Evolutionary conservation across 768 basidiomycete species (phyloP), one percentile per base, ranked within the genome.

Genomic region (Collybia nuda): DNA sequence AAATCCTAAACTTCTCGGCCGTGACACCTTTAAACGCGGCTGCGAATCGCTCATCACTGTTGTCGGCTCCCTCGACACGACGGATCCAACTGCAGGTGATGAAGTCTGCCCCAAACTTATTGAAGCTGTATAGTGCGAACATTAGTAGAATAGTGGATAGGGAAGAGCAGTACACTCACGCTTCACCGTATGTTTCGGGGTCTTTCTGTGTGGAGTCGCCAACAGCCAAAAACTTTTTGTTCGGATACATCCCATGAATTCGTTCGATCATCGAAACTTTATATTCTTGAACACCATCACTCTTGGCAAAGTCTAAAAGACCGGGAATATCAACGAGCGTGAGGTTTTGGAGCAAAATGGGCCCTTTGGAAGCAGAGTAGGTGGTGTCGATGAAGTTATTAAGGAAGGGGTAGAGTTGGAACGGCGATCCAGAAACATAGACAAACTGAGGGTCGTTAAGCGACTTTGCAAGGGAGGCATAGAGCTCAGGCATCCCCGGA

Each of bases 121-220:
- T 62, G 60, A 69, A 72, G 5, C 75, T 75, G 41, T 1, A 18
- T 23, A 42, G 44, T 2, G 43, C 8, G 41, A 19, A 21, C 19
- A 24, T 8, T 29, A 49, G 18, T 41, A 23, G 21, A 35, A 28
- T 40, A 9, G 17, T 39, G 26, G 17, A 18, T 28, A 29, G 35
- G 15, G 47, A 37, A 7, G 29, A 41, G n/a, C 36, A 38, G 18
- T 29, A 29, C 22, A 68, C 72, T 57, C 47, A 76, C 74, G 69
- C 68, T 53, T 65, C 66, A 32, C 62, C 75, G 57, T 77, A 76
- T 8, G 67, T 71, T 55, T 77, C 75, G 3, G 75, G 74, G 50
- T 77, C 75, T 55, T 67, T 70, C 56, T 77, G 68, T 11, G 73
- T 74, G 9, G 75, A 77, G 57, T 77, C 75, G 6, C 75, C 75